phyloP scores from a whole-genome alignment of 441 rosid genomes.

The Geranium incanum region DNA sequence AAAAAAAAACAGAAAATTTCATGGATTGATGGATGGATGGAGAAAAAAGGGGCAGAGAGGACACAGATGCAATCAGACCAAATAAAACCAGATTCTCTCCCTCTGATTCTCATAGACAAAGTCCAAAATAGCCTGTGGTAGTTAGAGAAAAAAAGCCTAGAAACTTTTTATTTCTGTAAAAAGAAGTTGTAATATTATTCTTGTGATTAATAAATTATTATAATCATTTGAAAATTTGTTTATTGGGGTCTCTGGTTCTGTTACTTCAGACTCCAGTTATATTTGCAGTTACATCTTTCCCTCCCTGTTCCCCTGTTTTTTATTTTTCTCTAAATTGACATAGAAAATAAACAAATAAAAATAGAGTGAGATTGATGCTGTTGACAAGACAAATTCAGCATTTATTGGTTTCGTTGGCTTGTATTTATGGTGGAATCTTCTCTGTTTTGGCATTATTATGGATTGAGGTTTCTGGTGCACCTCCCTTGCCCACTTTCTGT shows the following conservation, averaged over 20 bases:
- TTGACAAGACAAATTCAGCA: conserved; percentile 1
- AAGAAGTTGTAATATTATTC: neutral
- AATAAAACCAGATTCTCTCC: conserved; percentile 1
- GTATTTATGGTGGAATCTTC: conserved; percentile 2
- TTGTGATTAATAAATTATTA: neutral
- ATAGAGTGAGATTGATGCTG: neutral
- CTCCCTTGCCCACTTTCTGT: neutral
- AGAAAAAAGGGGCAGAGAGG: conserved; percentile 1
- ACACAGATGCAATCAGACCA: conserved; percentile 7
- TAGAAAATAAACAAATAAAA: neutral
- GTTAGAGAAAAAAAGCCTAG: neutral
- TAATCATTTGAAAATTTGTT: neutral
- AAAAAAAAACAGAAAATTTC: neutral
- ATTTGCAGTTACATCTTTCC: neutral
- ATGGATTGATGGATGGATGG: conserved; percentile 9
- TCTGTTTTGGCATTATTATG: conserved; percentile 1
- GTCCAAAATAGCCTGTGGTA: neutral
- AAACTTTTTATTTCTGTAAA: conserved; percentile 1
- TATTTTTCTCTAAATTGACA: neutral
- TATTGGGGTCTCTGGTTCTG: neutral
- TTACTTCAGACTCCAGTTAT: neutral
- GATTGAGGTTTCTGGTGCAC: neutral
- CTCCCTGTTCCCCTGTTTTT: neutral
- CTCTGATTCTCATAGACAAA: neutral
- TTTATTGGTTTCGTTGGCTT: neutral